A percentile compares a stretch with the other conserved stretches of the same genome.
Conservation (phyloP, 345 rosid genomes). For the Rhizophora mangle region DNA sequence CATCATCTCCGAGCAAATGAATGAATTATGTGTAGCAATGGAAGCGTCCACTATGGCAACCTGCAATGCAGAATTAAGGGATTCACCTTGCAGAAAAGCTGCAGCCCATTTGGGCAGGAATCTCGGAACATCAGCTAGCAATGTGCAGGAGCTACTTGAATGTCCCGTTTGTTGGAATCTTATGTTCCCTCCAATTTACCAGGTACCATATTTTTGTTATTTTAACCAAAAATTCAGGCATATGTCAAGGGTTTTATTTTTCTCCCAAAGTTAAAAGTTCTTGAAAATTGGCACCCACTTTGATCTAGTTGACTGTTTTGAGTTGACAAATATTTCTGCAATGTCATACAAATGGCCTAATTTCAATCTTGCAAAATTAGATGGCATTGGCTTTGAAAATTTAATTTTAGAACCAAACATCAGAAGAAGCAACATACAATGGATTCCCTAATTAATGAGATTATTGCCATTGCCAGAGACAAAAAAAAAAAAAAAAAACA, state of each 20-base stretch:
- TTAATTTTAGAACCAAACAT: no score
- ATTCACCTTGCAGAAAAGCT: constrained; percentile 44
- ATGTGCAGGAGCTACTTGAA: constrained; percentile 77
- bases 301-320: not conserved
- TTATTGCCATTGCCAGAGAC: no score
- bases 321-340: not conserved
- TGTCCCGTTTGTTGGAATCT: constrained; percentile 71
- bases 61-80: constrained; percentile 40
- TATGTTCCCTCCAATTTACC: constrained; percentile 86
- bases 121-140: constrained; percentile 49
- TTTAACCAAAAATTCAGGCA: not conserved
- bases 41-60: constrained; percentile 46
- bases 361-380: no score
- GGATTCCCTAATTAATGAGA: no score
- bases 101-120: constrained; percentile 41
- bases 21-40: constrained; percentile 42
- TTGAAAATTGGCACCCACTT: no score
- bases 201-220: constrained; percentile 41
- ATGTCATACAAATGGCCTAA: no score
- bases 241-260: no score
- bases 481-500: no score
- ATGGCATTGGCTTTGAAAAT: no score
- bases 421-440: no score
- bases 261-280: no score
- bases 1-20: constrained; percentile 45